phyloP scores from a whole-genome alignment of 2,329 filamentous ascomycete species.

The Nothopassalora personata region DNA sequence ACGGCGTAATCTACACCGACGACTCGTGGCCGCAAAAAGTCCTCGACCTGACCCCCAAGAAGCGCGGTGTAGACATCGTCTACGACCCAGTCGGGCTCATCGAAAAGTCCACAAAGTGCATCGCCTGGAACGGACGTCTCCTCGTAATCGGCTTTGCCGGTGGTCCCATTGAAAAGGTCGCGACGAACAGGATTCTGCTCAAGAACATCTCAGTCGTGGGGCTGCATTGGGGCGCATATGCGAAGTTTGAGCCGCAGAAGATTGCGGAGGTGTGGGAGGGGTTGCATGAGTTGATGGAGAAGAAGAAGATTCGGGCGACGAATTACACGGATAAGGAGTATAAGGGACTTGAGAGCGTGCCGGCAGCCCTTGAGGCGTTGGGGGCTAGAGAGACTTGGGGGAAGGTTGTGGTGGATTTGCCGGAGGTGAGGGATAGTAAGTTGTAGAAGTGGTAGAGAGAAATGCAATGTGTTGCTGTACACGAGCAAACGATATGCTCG shows the following conservation, averaged over 20 bases:
- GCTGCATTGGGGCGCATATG: conserved; percentile 86
- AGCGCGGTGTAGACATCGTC: conserved; percentile 78
- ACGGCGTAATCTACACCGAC: conserved; percentile 70
- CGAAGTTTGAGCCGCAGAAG: conserved; percentile 63
- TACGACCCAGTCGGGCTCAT: conserved; percentile 92
- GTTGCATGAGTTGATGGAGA: conserved; percentile 68
- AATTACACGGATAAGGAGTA: conserved; percentile 78
- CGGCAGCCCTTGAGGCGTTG: conserved; percentile 68
- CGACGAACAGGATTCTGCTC: conserved; percentile 83
- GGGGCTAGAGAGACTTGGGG: conserved; percentile 86
- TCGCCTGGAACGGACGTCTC: conserved; percentile 85
- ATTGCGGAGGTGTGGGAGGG: conserved; percentile 74
- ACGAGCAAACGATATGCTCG: neutral
- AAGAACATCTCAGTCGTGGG: conserved; percentile 92
- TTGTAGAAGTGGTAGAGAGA: conserved; percentile 21
- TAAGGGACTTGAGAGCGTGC: conserved; percentile 73
- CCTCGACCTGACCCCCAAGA: conserved; percentile 68
- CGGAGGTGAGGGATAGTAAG: conserved; percentile 54
- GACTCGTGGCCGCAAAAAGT: conserved; percentile 61
- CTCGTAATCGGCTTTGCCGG: conserved; percentile 86
- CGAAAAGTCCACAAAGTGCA: conserved; percentile 82
- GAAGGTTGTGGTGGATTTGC: conserved; percentile 86
- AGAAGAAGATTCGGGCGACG: conserved; percentile 75
- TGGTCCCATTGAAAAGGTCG: conserved; percentile 82
- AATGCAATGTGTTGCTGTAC: neutral